Conservation (phyloP, 2,329 filamentous ascomycete species). For the Stachybotrys elegans region DNA sequence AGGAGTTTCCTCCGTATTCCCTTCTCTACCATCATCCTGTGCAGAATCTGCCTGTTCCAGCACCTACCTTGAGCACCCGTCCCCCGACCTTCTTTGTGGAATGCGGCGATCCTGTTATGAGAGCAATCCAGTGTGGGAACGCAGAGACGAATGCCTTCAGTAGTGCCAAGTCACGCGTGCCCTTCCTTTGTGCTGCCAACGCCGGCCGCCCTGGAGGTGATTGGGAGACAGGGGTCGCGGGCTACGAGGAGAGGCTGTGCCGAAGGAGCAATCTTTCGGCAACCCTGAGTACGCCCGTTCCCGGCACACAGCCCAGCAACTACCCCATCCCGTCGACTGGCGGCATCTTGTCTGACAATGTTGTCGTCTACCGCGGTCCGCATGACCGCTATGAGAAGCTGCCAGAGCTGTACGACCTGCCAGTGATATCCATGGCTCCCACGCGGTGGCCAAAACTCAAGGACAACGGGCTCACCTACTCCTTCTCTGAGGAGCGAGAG, state of each 20-base stretch:
- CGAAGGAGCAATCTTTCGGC: conserved; percentile 69
- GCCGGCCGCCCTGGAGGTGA: conserved; percentile 74
- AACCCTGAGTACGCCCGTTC: conserved; percentile 58
- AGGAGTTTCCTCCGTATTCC: conserved; percentile 52
- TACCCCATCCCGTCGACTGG: conserved; percentile 69
- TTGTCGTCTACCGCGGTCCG: conserved; percentile 69
- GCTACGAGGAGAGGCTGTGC: conserved; percentile 62
- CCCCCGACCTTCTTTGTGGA: conserved; percentile 47
- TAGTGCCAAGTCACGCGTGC: conserved; percentile 39
- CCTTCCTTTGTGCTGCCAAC: conserved; percentile 70
- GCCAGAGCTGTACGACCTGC: conserved; percentile 51
- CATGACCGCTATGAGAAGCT: conserved; percentile 60
- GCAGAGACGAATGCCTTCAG: conserved; percentile 32
- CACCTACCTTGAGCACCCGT: conserved; percentile 26
- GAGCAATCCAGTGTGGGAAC: conserved; percentile 51
- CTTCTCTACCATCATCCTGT: conserved; percentile 50
- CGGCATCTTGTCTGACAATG: conserved; percentile 64
- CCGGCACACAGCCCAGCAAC: conserved; percentile 42
- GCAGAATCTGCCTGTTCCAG: conserved; percentile 36
- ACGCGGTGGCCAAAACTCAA: conserved; percentile 70
- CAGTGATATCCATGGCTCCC: conserved; percentile 70
- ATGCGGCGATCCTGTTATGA: conserved; percentile 53
- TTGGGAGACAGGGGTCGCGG: conserved; percentile 60
- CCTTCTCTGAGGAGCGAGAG: conserved; percentile 65
- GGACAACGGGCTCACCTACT: conserved; percentile 61